Base-by-base conservation (phyloP, 2,329 filamentous ascomycete species). In the Ploettnerulaceae sp. region DNA sequence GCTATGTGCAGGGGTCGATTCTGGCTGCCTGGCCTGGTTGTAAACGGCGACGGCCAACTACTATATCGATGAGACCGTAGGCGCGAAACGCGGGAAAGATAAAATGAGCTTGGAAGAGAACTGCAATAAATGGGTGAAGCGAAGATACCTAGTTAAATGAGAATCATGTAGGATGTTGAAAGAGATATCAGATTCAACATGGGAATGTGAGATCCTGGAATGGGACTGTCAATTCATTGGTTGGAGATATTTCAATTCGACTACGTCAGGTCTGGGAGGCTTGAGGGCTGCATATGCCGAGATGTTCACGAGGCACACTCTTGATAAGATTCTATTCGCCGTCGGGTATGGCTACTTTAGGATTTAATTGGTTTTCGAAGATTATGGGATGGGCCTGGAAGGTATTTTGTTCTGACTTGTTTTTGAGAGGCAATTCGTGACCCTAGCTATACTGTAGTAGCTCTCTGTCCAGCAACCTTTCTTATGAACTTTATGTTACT, bases 261-360 rank as follows among this genome's bases (percentile, higher is more conserved):
- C 24, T 46, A 47, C 37, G 43, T 50, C 43, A 46, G n/a, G 24
- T 26, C 21, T 28, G 18, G 12, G 24, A 11, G 21, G 18, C 22
- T 38, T 21, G 28, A 38, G 41, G 17, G 44, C 12, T 45, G 49
- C 48, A 52, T 45, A 28, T 32, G 49, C 26, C 34, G n/a, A 31
- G 38, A 22, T 49, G 51, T 51, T 49, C 46, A 54, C 48, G 51
- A 46, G 51, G 37, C 43, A 51, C 43, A 47, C 38, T 38, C 47
- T 32, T 40, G 45, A 49, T 47, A 51, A 45, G 32, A 43, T 22
- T 17, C 28, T 20, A 46, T n/a, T n/a, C n/a, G n/a, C n/a, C n/a
- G n/a, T 48, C 36, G 17, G 28, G 45, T 46, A 31, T 54, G 35
- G 33, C 36, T 40, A 37, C 43, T 45, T 37, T 14, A n/a, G 7